Evolutionary conservation across 768 basidiomycete species (phyloP), one percentile per base, ranked within the genome.

Genomic region (Nidularia sp.): DNA sequence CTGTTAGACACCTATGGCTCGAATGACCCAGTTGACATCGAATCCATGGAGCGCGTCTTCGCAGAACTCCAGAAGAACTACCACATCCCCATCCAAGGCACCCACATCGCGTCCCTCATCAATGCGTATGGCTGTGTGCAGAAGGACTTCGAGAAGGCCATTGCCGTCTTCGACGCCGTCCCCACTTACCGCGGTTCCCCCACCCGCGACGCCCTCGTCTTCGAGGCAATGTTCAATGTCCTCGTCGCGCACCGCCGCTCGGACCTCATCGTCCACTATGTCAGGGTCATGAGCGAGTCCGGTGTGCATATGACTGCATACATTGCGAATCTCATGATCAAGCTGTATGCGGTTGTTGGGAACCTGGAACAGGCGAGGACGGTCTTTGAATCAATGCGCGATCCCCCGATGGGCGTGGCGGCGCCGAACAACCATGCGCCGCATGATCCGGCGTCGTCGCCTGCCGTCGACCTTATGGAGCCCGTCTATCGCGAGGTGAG

Each of bases 221-320:
- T 88, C 70, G 96, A 99, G 65, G 84, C 94, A 0, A 72, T 98
- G 57, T 80, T 98, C 75, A 94, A 90, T 64, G 88, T 89, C 31
- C 71, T 95, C 41, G 84, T 93, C 45, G 85, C 83, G 3, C 83
- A 86, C 64, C 86, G 85, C 34, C 84, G 87, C 12, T 75, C 86
- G 49, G 93, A 94, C 57, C 80, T 94, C 45, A 78, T 94, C 22
- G 84, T 85, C 0, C 59, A 70, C 12, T 93, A 91, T 63, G 66
- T 88, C 34, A 64, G 70, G 34, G 80, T 81, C 52, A 83, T 98
- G 73, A 71, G 69, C 22, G 59, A 69, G 1, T 73, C 78, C 5
- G 83, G 83, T 33, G 81, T 94, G 5, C 88, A 89, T 60, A 87
- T 93, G 83, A 98, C 95, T 2, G 94, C 96, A 4, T 99, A 98